phyloP scores from a whole-genome alignment of 163 green algal genomes.

The Coccomyxa subellipsoidea region DNA sequence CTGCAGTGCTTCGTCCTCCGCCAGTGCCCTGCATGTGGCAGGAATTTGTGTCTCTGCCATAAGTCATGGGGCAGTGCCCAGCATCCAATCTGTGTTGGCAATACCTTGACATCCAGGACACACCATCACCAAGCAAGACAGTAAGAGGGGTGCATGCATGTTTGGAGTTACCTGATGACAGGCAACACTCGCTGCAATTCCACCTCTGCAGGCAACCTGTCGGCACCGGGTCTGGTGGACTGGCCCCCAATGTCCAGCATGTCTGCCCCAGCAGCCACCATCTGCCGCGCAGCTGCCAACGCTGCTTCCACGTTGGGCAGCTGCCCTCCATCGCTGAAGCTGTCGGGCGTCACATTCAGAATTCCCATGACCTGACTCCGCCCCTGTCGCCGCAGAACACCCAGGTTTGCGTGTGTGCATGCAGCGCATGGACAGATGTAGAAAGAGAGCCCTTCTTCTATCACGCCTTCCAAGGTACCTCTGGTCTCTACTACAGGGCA shows the following conservation, averaged over 20 bases:
- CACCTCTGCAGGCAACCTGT: conserved; percentile 44
- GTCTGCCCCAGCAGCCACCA: conserved; percentile 75
- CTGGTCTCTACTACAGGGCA: no score
- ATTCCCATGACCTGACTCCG: conserved; percentile 83
- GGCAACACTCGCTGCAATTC: conserved; percentile 50
- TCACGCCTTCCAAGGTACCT: neutral
- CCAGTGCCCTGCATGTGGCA: conserved; percentile 45
- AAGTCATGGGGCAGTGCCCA: no score
- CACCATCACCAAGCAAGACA: no score
- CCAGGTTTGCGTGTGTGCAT: neutral
- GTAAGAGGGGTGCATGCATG: no score
- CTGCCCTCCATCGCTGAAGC: conserved; percentile 83
- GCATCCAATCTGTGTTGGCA: no score
- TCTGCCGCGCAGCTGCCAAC: conserved; percentile 33
- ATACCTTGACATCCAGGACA: no score
- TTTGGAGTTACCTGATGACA: conserved; percentile 36
- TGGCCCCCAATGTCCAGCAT: conserved; percentile 95
- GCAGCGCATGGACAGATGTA: neutral
- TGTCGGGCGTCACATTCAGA: conserved; percentile 95
- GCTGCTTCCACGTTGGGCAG: conserved; percentile 22
- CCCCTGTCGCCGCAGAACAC: conserved; percentile 21
- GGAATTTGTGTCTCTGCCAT: neutral
- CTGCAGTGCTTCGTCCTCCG: conserved; percentile 32
- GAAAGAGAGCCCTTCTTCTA: neutral
- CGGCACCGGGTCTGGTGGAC: conserved; percentile 73